Evolutionary conservation across 495 filamentous ascomycete genomes (phyloP).

Genomic region (Penicillium salamii): DNA sequence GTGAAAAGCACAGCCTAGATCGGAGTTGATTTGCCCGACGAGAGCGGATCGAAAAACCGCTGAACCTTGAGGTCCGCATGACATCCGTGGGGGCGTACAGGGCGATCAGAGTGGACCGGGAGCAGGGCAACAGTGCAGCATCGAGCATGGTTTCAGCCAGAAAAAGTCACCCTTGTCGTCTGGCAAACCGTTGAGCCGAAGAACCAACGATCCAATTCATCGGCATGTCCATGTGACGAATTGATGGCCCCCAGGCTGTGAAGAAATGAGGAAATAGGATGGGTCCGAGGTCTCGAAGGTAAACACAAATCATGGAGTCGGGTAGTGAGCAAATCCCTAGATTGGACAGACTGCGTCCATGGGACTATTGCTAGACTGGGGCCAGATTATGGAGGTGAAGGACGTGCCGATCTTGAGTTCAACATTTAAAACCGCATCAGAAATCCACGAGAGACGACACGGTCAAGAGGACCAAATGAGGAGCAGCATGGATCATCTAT

Average conservation of each 20-base stretch:
- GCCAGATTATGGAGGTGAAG: conserved; percentile 12
- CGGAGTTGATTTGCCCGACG: conserved; percentile 21
- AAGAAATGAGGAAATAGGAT: conserved; percentile 10
- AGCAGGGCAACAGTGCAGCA: conserved; percentile 17
- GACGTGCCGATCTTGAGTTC: conserved; percentile 20
- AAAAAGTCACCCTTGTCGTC: not conserved
- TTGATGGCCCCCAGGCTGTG: conserved; percentile 18
- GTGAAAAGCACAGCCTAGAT: conserved; percentile 3
- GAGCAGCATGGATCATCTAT: conserved; percentile 23
- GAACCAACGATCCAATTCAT: conserved; percentile 10
- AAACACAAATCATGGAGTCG: conserved; percentile 13
- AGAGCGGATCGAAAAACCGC: conserved; percentile 40
- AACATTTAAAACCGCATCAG: conserved; percentile 17
- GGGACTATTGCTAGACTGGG: conserved; percentile 15
- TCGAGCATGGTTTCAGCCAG: conserved; percentile 23
- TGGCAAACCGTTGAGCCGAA: conserved; percentile 1
- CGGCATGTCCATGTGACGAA: conserved; percentile 18
- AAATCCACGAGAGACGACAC: conserved; percentile 20
- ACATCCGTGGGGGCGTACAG: conserved; percentile 23
- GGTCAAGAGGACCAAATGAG: conserved; percentile 24
- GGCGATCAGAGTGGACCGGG: conserved; percentile 25
- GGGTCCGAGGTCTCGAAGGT: conserved; percentile 12
- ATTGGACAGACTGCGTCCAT: conserved; percentile 6
- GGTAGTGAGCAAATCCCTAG: conserved; percentile 8
- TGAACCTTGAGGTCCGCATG: conserved; percentile 43